Conservation (phyloP, 192 early-diverging fungal species). For the Coemansia erecta region DNA sequence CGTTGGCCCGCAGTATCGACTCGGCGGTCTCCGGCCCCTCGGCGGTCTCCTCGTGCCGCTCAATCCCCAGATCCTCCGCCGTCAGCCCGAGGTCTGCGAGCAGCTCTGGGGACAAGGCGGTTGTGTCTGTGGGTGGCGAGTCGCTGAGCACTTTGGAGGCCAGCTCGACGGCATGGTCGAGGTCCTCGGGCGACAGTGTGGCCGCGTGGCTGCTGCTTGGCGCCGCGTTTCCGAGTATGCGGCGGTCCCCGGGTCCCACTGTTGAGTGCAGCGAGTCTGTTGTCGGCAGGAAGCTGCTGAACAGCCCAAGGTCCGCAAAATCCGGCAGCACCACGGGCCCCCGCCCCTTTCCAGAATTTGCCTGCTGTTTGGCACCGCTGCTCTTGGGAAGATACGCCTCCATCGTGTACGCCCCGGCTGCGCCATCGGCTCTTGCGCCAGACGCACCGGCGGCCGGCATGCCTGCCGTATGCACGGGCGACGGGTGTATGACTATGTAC, state of each 20-base stretch:
- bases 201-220: neutral
- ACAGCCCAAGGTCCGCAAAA: slow-evolving; percentile 25
- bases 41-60: neutral
- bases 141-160: slow-evolving; percentile 13
- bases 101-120: slow-evolving; percentile 7
- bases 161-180: slow-evolving; percentile 19
- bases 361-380: neutral
- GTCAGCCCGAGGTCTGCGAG: slow-evolving; percentile 19
- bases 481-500: slow-evolving; percentile 46
- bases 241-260: neutral
- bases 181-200: slow-evolving; percentile 5
- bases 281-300: slow-evolving; percentile 42
- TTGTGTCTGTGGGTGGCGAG: neutral
- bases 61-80: slow-evolving; percentile 18
- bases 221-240: no score
- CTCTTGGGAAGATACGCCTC: slow-evolving; percentile 16
- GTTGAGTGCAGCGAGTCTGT: slow-evolving; percentile 30
- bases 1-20: slow-evolving; percentile 26
- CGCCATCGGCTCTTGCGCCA: neutral
- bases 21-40: slow-evolving; percentile 23
- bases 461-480: neutral
- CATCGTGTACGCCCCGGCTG: slow-evolving; percentile 14
- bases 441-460: neutral
- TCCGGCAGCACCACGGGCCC: slow-evolving; percentile 6
- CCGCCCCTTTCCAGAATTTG: neutral